Evolutionary conservation across 805 yeast species (phyloP).

Genomic region (Sugiyamaella marilandica): DNA sequence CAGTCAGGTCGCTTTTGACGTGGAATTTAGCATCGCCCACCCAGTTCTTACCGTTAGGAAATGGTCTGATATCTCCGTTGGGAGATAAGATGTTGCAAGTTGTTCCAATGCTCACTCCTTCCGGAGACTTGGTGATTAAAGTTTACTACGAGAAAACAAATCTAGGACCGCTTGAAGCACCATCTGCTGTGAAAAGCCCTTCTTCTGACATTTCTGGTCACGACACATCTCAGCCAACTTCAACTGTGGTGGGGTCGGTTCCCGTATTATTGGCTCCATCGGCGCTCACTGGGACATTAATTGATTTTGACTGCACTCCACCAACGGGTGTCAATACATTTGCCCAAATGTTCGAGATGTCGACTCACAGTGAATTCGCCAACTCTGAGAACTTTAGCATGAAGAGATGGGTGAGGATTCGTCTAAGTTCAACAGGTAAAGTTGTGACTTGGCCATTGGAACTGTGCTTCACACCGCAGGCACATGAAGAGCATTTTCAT

Average conservation of each 20-base stretch:
- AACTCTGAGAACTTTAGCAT: not conserved
- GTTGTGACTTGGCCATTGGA: conserved; percentile 24
- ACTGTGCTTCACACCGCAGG: conserved; percentile 1
- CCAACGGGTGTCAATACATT: conserved; percentile 9
- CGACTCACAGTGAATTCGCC: conserved; percentile 5
- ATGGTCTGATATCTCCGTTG: conserved; percentile 11
- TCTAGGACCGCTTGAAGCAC: not conserved
- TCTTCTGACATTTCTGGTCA: not conserved
- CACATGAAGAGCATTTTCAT: not conserved
- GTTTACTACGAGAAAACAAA: conserved; percentile 13
- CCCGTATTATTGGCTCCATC: conserved; percentile 13
- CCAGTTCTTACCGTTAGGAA: conserved; percentile 19
- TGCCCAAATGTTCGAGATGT: conserved; percentile 6
- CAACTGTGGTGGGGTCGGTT: not conserved
- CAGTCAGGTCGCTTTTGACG: conserved; percentile 19
- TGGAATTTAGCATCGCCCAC: conserved; percentile 11
- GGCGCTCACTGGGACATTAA: conserved; percentile 5
- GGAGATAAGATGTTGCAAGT: conserved; percentile 19
- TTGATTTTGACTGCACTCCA: conserved; percentile 4
- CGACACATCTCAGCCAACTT: not conserved
- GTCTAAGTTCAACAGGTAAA: conserved; percentile 8
- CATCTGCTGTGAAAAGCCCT: not conserved
- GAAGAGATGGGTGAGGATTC: conserved; percentile 15
- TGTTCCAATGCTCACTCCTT: conserved; percentile 19
- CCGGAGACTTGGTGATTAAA: conserved; percentile 24